Conservation (phyloP, 768 basidiomycete species). For the Suillus brevipes region DNA sequence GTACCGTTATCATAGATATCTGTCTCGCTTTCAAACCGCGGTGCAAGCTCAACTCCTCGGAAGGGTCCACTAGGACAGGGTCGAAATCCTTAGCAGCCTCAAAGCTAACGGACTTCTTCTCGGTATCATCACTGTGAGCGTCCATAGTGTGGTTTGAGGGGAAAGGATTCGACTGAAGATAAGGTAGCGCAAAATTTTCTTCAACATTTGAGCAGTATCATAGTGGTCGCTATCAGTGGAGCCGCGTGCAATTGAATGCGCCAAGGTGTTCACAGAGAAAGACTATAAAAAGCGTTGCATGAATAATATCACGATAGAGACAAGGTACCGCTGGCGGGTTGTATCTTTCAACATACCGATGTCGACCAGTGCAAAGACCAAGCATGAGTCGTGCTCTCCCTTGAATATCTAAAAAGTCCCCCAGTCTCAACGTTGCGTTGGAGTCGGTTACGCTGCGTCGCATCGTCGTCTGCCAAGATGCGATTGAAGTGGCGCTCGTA, state of each 20-base stretch:
- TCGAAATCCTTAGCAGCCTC: background rate
- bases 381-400: background rate
- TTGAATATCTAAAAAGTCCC: background rate
- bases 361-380: background rate
- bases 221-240: background rate
- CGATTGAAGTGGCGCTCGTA: background rate
- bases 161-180: background rate
- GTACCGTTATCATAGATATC: slow-evolving; percentile 56
- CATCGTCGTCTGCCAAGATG: background rate
- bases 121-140: background rate
- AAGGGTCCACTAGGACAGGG: slow-evolving; percentile 35
- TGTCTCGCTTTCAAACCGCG: slow-evolving; percentile 52
- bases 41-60: slow-evolving; percentile 40
- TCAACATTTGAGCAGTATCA: background rate
- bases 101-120: background rate
- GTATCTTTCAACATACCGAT: background rate
- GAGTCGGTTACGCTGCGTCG: background rate
- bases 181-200: background rate
- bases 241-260: background rate
- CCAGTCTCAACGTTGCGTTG: background rate
- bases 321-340: too few relatives aligned
- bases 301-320: background rate
- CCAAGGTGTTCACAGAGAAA: background rate
- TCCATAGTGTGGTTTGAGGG: background rate
- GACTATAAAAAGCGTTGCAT: slow-evolving; percentile 1